A percentile compares a stretch with the other conserved stretches of the same genome.
phyloP scores from a whole-genome alignment of 495 filamentous ascomycete genomes.

The Arthonia radiata region DNA sequence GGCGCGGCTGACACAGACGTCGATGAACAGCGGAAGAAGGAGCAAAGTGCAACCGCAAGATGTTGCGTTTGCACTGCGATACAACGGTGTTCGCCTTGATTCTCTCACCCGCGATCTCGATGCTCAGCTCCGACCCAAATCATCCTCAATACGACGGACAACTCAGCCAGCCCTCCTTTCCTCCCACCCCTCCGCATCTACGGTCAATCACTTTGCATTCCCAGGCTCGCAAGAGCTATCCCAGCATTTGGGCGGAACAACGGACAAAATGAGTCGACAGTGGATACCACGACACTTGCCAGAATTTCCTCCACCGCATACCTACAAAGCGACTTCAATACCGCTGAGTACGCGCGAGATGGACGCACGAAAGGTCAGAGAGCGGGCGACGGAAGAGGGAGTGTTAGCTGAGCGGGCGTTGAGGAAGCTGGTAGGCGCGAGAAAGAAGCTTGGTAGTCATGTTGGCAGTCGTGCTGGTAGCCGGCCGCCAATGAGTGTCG shows the following conservation, averaged over 20 bases:
- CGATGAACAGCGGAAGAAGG: too few species aligned
- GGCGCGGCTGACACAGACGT: too few species aligned
- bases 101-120: slow-evolving; percentile 17
- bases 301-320: slow-evolving; percentile 45
- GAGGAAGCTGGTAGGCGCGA: slow-evolving; percentile 31
- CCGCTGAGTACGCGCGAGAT: slow-evolving; percentile 36
- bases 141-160: slow-evolving; percentile 12
- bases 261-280: slow-evolving; percentile 20
- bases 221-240: slow-evolving; percentile 13
- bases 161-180: slow-evolving; percentile 1
- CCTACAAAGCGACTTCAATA: slow-evolving; percentile 43
- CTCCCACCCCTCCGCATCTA: slow-evolving; percentile 8
- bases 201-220: slow-evolving; percentile 13
- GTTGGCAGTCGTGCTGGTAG: too few species aligned
- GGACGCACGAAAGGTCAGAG: slow-evolving; percentile 46
- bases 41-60: too few species aligned
- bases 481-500: slow-evolving; percentile 3
- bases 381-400: slow-evolving; percentile 47
- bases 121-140: slow-evolving; percentile 15
- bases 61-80: too few species aligned
- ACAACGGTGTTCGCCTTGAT: too few species aligned
- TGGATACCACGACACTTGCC: slow-evolving; percentile 48
- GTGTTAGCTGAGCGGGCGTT: slow-evolving; percentile 49
- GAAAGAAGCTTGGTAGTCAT: too few species aligned
- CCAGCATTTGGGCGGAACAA: slow-evolving; percentile 29